Evolutionary conservation across 2,329 filamentous ascomycete species (phyloP), one percentile per base, ranked within the genome.

Genomic region (Beauveria rudraprayagi): DNA sequence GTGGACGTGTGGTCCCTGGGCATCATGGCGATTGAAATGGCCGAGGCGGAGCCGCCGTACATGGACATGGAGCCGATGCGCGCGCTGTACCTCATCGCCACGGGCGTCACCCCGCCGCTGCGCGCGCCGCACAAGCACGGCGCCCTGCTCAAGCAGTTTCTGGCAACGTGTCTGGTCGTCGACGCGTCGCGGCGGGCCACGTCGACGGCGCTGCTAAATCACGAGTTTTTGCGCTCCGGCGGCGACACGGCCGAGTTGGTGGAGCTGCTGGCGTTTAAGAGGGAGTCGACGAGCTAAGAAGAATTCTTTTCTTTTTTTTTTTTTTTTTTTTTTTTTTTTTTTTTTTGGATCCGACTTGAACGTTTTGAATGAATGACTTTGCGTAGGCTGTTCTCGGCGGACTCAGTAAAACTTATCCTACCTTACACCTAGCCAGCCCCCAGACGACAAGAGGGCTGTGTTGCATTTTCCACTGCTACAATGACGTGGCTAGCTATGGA

Each of bases 11-110:
- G 94, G 94, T 97, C 92, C 28, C 80, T 99, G 63, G 94, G 94
- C 70, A 99, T 99, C 77, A 99, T 97, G 94, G 93, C 94, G 24
- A 97, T 99, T 70, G 94, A 99, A 76, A 97, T 99, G 94, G 97
- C 97, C 70, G 94, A 99, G 74, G 95, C 91, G 19, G 94, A 99
- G 75, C 94, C 94, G 6, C 94, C 94, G 0, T 99, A 99, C 73
- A 84, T 97, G 47, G 97, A 97, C 76, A 93, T 97, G 76, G 93
- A 97, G 75, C 94, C 94, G 0, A 83, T 99, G 61, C 97, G 97
- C 80, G 94, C 94, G 7, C 83, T 99, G 53, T 99, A 96, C 73
- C 84, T 99, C 64, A 99, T 99, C 72, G 94, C 94, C 52, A 99
- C 94, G 59, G 97, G 97, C 77, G 93, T 93, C 66, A 97, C 94